Base-by-base conservation (phyloP, 192 early-diverging fungal genomes). In the Umbelopsis isabellina region DNA sequence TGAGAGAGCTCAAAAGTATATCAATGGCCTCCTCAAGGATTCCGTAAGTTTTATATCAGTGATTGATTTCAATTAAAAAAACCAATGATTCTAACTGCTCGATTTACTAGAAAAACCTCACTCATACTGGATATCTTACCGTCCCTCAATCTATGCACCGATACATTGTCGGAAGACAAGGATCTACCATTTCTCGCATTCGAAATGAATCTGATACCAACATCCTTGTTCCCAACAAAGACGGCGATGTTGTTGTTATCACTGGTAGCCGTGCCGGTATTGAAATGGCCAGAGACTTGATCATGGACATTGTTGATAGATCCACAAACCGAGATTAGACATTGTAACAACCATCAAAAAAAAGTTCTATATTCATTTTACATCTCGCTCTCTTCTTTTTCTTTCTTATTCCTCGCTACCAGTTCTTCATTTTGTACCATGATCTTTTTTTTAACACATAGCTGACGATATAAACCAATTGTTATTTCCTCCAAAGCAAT, bases 161-260 rank as follows among this genome's bases (percentile, higher is more conserved):
- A 44, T 84, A 89, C 64, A 85, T 95, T 30, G 94, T 95, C 69
- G 94, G 94, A 55, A 84, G 86, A 72, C 82, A 78, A 48, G 94
- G 94, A 20, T 64, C 81, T 1, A 94, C 87, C 23, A 92, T 95
- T 69, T 82, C 78, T 33, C 77, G 86, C 20, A 89, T 95, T 64
- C 88, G 94, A 25, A 77, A 78, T 20, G 87, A 86, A 12, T 87
- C 87, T 20, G 85, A 79, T 16, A 91, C 90, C 46, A 75, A 80
- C 20, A 79, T 95, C 53, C 83, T 89, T 18, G 81, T 95, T 27
- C 86, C 86, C 64, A 79, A 82, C 65, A 49, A 52, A 10, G 65
- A 76, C 15, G 77, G 78, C 49, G 80, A 81, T 25, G 22, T 74
- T 30, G 74, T 81, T 18, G 73, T 77, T 18, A 86, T 89, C 50